These are phyloP conservation scores for Neonectria magnoliae DNA, from an alignment of 2,329 filamentous ascomycete genomes.

Conservation along the genomic window DNA sequence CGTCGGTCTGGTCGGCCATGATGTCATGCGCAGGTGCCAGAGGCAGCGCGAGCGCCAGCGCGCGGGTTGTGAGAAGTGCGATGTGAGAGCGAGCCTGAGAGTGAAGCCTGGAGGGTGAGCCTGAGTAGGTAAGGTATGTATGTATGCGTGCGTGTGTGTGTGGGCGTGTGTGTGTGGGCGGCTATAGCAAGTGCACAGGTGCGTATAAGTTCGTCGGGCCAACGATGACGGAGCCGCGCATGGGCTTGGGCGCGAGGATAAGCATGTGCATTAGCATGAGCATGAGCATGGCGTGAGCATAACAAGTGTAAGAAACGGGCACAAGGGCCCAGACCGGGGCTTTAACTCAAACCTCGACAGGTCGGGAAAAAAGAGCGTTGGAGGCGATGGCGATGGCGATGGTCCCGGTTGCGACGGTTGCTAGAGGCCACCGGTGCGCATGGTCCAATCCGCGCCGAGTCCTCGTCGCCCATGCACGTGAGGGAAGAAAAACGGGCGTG, in stretches of 20 bases:
- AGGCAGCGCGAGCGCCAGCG: constrained; percentile 26
- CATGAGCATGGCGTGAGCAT: not conserved
- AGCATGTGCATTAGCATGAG: not conserved
- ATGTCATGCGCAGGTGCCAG: constrained; percentile 34
- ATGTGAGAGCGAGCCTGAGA: not conserved
- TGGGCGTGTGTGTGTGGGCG: not conserved
- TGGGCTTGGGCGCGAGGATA: not conserved
- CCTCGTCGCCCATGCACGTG: constrained; percentile 5
- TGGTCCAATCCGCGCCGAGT: constrained; percentile 9
- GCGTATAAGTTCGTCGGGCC: constrained; percentile 18
- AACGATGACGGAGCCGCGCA: constrained; percentile 15
- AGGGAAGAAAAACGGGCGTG: constrained; percentile 1
- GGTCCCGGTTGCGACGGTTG: constrained; percentile 1
- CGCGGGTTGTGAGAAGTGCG: constrained; percentile 4
- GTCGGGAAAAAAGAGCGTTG: not conserved
- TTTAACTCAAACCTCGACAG: too few species aligned
- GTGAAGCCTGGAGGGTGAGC: not conserved
- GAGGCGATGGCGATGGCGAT: not conserved
- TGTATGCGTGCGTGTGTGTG: not conserved
- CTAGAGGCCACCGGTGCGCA: constrained; percentile 19
- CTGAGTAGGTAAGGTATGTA: not conserved
- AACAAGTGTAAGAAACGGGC: not conserved
- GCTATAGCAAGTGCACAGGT: not conserved
- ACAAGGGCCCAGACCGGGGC: not conserved
- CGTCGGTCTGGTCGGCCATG: constrained; percentile 48